Evolutionary conservation across 2,329 filamentous ascomycete genomes (phyloP), one percentile per base, ranked within the genome.

Genomic region (Apiospora koreana): DNA sequence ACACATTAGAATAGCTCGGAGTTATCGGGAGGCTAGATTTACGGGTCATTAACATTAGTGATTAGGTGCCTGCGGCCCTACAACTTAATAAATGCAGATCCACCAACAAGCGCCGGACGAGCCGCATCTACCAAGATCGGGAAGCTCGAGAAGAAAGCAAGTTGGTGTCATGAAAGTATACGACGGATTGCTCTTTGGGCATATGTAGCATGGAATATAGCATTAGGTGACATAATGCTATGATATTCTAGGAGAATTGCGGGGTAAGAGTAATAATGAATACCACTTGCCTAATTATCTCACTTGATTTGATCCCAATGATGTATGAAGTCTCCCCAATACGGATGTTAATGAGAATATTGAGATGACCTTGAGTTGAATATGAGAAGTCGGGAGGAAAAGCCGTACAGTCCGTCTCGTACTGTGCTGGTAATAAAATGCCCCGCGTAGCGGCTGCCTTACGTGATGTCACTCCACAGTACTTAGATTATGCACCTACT

Each of bases 391-490:
- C 54, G 54, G 54, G 21, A 38, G 18, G 31, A 23, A 62, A n/a
- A 21, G 54, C 21, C 18, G 31, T 38, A 62, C 54, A 62, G 54
- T 62, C 35, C 45, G 23, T 41, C 10, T 8, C 25, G 21, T 48
- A 68, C 66, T 68, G 66, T 68, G 50, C 14, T 6, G 43, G n/a
- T 54, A 54, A 54, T 45, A 68, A 68, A 23, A 18, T n/a, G 6
- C 45, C 66, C 66, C 23, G 43, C 43, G 54, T 38, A 50, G 31
- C 28, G 18, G 35, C 66, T 48, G 66, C 35, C n/a, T 38, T 54
- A 25, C 28, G 66, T 50, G 66, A 54, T 68, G 46, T 38, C 45
- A 68, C 66, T 48, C 45, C 66, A 68, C 66, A 68, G 43, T 68
- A 58, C 50, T n/a, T 58, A 21, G 18, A 38, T n/a, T 38, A 62